These are phyloP conservation scores for Macrolepiota albuminosa DNA, from an alignment of 768 basidiomycete species.

Conservation along the genomic window DNA sequence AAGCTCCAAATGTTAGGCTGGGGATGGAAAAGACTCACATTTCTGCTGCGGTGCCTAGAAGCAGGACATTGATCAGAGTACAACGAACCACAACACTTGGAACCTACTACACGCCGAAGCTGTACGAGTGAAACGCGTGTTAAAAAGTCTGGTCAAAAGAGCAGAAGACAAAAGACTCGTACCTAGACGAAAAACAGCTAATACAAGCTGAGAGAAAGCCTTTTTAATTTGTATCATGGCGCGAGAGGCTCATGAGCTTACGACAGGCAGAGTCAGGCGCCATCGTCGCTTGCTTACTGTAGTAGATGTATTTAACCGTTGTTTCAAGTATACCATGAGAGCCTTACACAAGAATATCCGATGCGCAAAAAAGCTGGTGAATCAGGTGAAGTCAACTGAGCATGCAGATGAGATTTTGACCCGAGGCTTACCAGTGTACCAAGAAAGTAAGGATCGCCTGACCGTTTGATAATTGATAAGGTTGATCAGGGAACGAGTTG, in stretches of 20 bases:
- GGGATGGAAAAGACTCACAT: conserved; percentile 14
- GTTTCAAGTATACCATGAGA: background rate
- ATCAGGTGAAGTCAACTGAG: background rate
- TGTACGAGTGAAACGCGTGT: background rate
- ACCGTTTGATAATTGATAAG: background rate
- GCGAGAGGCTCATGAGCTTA: conserved; percentile 2
- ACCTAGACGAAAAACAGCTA: conserved; percentile 20
- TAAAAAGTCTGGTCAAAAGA: too few relatives aligned
- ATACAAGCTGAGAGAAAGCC: conserved; percentile 7
- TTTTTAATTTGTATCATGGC: background rate
- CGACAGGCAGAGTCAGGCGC: conserved; percentile 18
- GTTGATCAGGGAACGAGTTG: too few relatives aligned
- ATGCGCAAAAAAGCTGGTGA: conserved; percentile 27
- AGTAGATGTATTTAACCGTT: background rate
- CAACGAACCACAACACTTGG: background rate
- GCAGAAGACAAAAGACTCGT: background rate
- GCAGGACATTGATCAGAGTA: background rate
- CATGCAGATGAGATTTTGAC: background rate
- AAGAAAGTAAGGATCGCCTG: conserved; percentile 36
- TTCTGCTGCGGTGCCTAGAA: conserved; percentile 20
- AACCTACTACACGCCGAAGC: conserved; percentile 18
- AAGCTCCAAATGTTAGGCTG: background rate
- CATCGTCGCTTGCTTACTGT: conserved; percentile 21
- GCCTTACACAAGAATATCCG: conserved; percentile 25
- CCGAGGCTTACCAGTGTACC: conserved; percentile 32